Evolutionary conservation across 2,329 filamentous ascomycete species (phyloP).

Genomic region (Phyllosticta capitalensis): DNA sequence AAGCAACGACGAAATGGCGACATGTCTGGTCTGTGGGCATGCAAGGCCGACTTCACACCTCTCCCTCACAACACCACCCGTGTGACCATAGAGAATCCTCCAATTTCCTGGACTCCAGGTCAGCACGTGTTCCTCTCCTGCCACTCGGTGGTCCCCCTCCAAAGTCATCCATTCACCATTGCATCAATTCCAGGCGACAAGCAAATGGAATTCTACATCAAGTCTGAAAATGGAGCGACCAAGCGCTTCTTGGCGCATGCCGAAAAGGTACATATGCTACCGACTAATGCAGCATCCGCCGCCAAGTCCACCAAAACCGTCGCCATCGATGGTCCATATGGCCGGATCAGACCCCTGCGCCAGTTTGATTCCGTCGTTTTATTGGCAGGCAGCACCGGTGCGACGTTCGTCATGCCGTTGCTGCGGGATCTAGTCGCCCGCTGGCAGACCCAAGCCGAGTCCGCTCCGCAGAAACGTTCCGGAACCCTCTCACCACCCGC

Average conservation of each 20-base stretch:
- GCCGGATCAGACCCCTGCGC: slow-evolving; percentile 40
- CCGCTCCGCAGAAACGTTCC: slow-evolving; percentile 5
- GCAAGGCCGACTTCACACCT: slow-evolving; percentile 32
- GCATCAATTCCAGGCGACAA: slow-evolving; percentile 46
- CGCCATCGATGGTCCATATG: slow-evolving; percentile 47
- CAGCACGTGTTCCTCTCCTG: slow-evolving; percentile 55
- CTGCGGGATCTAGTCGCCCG: slow-evolving; percentile 46
- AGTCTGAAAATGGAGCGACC: slow-evolving; percentile 45
- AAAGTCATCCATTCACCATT: slow-evolving; percentile 58
- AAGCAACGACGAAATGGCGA: slow-evolving; percentile 21
- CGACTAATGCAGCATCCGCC: slow-evolving; percentile 15
- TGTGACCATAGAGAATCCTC: slow-evolving; percentile 46
- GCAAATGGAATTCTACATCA: slow-evolving; percentile 48
- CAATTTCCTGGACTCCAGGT: slow-evolving; percentile 50
- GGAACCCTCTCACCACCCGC: slow-evolving; percentile 16
- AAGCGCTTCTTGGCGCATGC: slow-evolving; percentile 42
- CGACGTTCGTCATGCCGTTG: slow-evolving; percentile 48
- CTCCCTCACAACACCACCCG: slow-evolving; percentile 47
- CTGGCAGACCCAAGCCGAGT: slow-evolving; percentile 20
- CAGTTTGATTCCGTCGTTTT: slow-evolving; percentile 54
- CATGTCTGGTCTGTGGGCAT: slow-evolving; percentile 25
- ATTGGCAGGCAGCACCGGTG: slow-evolving; percentile 51
- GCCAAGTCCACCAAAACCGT: slow-evolving; percentile 25
- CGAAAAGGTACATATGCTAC: slow-evolving; percentile 24
- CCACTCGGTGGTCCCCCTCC: slow-evolving; percentile 46